Conservation (phyloP, 345 rosid species). For the Triadica sebifera region DNA sequence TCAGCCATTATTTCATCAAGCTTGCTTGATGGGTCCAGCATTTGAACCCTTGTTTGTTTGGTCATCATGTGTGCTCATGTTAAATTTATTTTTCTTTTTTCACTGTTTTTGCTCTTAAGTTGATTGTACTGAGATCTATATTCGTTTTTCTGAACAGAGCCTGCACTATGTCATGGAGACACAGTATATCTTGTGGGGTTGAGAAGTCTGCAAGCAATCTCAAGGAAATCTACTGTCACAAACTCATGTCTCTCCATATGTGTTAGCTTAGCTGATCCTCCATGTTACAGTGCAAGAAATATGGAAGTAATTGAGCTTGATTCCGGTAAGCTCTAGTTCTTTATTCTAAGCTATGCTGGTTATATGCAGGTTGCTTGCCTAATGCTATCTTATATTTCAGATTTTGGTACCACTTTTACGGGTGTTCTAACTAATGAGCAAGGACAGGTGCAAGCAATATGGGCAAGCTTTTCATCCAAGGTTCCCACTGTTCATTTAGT, state of each 20-base stretch:
- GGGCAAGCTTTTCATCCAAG: constrained; percentile 96
- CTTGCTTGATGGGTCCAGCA: not conserved
- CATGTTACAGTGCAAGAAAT: constrained; percentile 83
- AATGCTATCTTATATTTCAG: constrained; percentile 37
- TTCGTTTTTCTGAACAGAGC: constrained; percentile 49
- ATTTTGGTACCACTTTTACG: constrained; percentile 87
- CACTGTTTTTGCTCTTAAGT: not conserved
- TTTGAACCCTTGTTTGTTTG: not conserved
- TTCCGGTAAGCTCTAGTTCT: constrained; percentile 49
- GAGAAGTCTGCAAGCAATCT: constrained; percentile 81
- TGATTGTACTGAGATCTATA: not conserved
- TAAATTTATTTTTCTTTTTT: not conserved
- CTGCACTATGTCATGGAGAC: constrained; percentile 82
- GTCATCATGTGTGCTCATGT: not conserved
- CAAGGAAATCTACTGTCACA: constrained; percentile 83
- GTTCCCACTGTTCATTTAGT: constrained; percentile 35
- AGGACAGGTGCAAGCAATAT: constrained; percentile 84
- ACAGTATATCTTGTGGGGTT: constrained; percentile 83
- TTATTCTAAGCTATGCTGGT: not conserved
- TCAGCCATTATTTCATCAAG: not conserved
- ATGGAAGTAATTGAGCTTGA: constrained; percentile 95
- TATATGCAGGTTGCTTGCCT: not conserved
- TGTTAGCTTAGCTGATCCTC: constrained; percentile 76
- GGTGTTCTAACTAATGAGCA: constrained; percentile 84
- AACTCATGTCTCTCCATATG: constrained; percentile 82